phyloP scores from a whole-genome alignment of 768 basidiomycete genomes.

The Agaricus subrufescens region DNA sequence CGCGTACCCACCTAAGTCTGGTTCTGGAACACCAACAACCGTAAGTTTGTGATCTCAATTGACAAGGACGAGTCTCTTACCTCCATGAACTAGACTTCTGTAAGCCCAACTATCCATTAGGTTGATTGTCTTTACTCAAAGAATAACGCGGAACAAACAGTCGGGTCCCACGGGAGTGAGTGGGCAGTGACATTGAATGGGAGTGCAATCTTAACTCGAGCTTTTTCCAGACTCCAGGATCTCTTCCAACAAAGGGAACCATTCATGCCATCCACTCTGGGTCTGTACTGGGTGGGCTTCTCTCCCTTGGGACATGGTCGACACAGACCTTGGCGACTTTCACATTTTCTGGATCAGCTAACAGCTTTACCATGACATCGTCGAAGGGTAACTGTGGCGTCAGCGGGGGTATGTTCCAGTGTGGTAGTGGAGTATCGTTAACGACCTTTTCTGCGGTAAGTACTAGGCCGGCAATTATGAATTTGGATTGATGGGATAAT shows the following conservation, averaged over 20 bases:
- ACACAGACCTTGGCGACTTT: conserved; percentile 57
- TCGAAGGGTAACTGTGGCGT: conserved; percentile 58
- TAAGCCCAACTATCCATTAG: background rate
- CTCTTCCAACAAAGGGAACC: conserved; percentile 42
- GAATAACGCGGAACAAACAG: background rate
- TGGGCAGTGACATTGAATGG: background rate
- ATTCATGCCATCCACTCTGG: conserved; percentile 37
- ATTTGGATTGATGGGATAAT: background rate
- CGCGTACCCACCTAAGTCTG: conserved; percentile 55
- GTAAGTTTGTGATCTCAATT: conserved; percentile 14
- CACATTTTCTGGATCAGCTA: conserved; percentile 40
- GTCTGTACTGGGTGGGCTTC: conserved; percentile 42
- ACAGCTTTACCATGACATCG: conserved; percentile 52
- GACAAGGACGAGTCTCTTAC: background rate
- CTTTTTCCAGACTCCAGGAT: conserved; percentile 14
- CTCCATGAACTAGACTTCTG: background rate
- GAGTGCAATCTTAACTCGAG: background rate
- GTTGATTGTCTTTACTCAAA: background rate
- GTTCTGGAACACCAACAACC: conserved; percentile 27
- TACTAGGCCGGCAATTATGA: conserved; percentile 6
- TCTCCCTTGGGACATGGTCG: conserved; percentile 55
- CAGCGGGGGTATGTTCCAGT: conserved; percentile 38
- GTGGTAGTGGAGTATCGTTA: conserved; percentile 45
- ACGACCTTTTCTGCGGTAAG: conserved; percentile 51
- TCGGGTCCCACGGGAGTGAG: conserved; percentile 16